These are phyloP conservation scores for Phytophthora ohioensis DNA, from an alignment of 352 stramenopile genomes.

Conservation along the genomic window DNA sequence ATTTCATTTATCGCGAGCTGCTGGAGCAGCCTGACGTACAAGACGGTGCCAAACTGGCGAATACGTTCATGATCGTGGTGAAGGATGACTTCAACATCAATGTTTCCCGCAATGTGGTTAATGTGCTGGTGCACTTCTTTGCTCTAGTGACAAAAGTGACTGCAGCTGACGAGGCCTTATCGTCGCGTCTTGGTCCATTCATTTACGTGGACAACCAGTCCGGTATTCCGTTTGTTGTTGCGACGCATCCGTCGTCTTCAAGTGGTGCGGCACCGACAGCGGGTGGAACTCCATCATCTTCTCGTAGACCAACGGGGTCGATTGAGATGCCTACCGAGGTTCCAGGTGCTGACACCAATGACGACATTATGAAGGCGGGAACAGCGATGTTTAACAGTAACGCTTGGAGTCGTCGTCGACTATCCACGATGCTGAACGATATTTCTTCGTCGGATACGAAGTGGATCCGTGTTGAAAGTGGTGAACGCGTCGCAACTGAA, in stretches of 20 bases:
- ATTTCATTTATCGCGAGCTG: constrained; percentile 87
- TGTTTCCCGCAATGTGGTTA: constrained; percentile 82
- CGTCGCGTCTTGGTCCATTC: constrained; percentile 72
- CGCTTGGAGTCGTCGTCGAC: constrained; percentile 66
- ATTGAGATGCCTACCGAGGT: constrained; percentile 68
- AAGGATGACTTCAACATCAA: constrained; percentile 88
- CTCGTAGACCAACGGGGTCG: constrained; percentile 44
- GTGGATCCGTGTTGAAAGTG: constrained; percentile 75
- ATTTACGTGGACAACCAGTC: constrained; percentile 91
- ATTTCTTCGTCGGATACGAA: constrained; percentile 76
- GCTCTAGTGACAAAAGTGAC: constrained; percentile 77
- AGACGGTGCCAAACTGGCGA: constrained; percentile 53
- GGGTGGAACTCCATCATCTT: constrained; percentile 32
- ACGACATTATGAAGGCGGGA: constrained; percentile 56
- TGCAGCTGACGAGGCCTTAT: constrained; percentile 46
- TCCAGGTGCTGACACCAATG: constrained; percentile 47
- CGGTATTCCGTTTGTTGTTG: constrained; percentile 83
- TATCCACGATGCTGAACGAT: constrained; percentile 81
- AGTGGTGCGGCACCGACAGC: constrained; percentile 13
- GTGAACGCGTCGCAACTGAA: constrained; percentile 71
- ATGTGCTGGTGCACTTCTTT: constrained; percentile 83
- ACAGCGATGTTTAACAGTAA: constrained; percentile 57
- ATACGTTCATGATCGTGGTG: constrained; percentile 81
- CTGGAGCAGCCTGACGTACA: constrained; percentile 68
- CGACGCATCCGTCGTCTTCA: constrained; percentile 58